A percentile compares a stretch with the other conserved stretches of the same genome.
Evolutionary conservation across 164 flowering plant species (phyloP).

Genomic region (Umbilicus rupestris): DNA sequence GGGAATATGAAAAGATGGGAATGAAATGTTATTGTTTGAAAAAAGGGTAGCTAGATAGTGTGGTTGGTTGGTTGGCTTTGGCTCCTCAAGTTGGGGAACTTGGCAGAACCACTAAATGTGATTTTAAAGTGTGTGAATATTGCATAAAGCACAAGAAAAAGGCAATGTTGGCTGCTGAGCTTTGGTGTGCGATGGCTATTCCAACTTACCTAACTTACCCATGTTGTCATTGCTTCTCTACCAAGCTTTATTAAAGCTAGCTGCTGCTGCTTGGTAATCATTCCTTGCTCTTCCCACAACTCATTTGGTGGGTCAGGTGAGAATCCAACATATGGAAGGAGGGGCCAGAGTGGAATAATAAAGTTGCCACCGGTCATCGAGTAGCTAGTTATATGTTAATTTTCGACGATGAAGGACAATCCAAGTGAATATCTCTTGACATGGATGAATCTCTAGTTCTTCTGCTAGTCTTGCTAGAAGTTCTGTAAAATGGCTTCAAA

Average conservation of each 20-base stretch:
- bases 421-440: too few species aligned
- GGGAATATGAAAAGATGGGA: neutral
- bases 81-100: slow-evolving; percentile 6
- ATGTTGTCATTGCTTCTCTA: neutral
- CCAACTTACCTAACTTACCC: neutral
- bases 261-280: neutral
- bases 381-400: too few species aligned
- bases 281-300: neutral
- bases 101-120: slow-evolving; percentile 3
- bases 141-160: neutral
- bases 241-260: neutral
- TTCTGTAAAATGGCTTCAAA: too few species aligned
- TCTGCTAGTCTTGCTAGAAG: too few species aligned
- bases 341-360: neutral
- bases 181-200: slow-evolving; percentile 1
- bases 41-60: neutral
- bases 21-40: neutral
- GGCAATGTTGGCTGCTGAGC: neutral
- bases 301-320: slow-evolving; percentile 1
- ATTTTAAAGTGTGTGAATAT: neutral
- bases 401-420: too few species aligned
- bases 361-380: too few species aligned
- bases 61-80: neutral
- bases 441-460: too few species aligned
- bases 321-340: neutral